A percentile compares a stretch with the other conserved stretches of the same genome.
Conservation (phyloP, 2,329 filamentous ascomycete genomes). For the Botrytis cinerea region DNA sequence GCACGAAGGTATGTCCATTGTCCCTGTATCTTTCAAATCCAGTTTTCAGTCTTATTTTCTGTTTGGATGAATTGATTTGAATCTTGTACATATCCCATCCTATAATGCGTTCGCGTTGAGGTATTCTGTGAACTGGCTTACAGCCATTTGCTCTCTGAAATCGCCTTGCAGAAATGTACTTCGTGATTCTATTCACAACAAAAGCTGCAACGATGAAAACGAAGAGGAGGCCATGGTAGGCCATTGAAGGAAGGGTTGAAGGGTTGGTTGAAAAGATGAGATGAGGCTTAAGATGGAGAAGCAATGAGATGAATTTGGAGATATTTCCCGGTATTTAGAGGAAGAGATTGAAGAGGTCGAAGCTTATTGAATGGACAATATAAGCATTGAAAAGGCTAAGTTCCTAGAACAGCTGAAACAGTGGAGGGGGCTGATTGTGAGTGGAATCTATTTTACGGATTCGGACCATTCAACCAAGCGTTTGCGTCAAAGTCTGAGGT, state of each 20-base stretch:
- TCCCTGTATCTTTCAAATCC: constrained; percentile 34
- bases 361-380: neutral
- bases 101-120: constrained; percentile 40
- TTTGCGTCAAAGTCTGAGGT: neutral
- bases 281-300: neutral
- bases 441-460: neutral
- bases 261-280: neutral
- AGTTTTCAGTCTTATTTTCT: constrained; percentile 30
- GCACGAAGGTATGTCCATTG: constrained; percentile 38
- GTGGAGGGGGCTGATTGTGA: constrained; percentile 4
- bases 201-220: neutral
- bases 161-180: constrained; percentile 10
- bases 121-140: constrained; percentile 33
- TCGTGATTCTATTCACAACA: neutral
- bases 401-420: neutral
- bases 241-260: neutral
- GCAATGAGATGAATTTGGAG: constrained; percentile 1
- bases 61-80: constrained; percentile 31
- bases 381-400: constrained; percentile 9
- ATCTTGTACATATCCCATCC: constrained; percentile 34
- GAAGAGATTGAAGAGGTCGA: neutral
- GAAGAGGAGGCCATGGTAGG: constrained; percentile 8
- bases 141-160: constrained; percentile 32
- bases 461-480: neutral
- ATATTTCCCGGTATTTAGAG: constrained; percentile 12